phyloP scores from a whole-genome alignment of 140 eudicot genomes.

The Cichorium intybus region DNA sequence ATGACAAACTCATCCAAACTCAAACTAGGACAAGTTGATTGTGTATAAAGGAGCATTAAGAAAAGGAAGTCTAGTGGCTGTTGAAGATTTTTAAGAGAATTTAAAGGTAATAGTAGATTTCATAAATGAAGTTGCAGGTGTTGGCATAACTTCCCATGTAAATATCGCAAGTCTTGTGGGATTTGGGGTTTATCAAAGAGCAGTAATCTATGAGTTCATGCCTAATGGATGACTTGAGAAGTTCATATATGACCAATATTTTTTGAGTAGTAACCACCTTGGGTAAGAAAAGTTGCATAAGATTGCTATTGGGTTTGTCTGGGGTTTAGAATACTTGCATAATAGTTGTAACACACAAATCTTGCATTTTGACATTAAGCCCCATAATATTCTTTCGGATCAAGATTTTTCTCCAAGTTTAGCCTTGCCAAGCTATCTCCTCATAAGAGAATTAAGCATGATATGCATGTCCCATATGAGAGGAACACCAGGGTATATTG shows the following conservation, averaged over 20 bases:
- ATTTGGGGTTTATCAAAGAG: conserved; percentile 28
- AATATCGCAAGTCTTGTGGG: conserved; percentile 39
- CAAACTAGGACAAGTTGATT: conserved; percentile 20
- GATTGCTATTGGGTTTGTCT: conserved; percentile 32
- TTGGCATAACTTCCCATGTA: conserved; percentile 37
- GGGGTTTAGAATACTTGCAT: conserved; percentile 40
- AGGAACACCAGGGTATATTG: too few relatives aligned
- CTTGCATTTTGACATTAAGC: conserved; percentile 47
- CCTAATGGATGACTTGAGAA: conserved; percentile 43
- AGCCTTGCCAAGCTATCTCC: conserved; percentile 29
- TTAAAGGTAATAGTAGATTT: conserved; percentile 35
- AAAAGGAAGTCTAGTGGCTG: conserved; percentile 28
- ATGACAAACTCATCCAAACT: conserved; percentile 32
- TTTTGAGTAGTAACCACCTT: neutral
- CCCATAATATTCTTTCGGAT: too few relatives aligned
- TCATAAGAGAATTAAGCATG: conserved; percentile 15
- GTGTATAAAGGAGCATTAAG: too few relatives aligned
- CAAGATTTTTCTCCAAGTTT: conserved; percentile 39
- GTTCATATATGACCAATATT: conserved; percentile 8
- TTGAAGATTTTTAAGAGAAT: conserved; percentile 26
- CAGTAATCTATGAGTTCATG: conserved; percentile 38
- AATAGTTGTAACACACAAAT: conserved; percentile 35
- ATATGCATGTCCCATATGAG: conserved; percentile 13
- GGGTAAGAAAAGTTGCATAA: conserved; percentile 27
- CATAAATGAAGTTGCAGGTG: conserved; percentile 38